Evolutionary conservation across 2,329 filamentous ascomycete species (phyloP).

Genomic region (Aureobasidium zeae): DNA sequence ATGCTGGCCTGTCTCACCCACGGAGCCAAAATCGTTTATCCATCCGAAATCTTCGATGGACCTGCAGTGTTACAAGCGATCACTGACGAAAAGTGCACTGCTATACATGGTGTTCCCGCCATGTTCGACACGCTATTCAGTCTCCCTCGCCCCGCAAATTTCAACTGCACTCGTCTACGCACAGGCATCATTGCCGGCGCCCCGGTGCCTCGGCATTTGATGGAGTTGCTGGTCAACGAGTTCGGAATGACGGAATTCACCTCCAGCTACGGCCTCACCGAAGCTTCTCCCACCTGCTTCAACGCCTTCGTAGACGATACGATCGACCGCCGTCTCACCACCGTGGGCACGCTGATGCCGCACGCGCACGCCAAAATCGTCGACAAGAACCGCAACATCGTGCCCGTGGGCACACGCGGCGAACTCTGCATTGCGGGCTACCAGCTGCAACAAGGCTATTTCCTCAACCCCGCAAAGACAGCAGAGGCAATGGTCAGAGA

Average conservation of each 20-base stretch:
- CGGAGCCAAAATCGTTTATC: slow-evolving; percentile 67
- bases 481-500: slow-evolving; percentile 61
- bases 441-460: slow-evolving; percentile 57
- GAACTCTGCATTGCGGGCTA: slow-evolving; percentile 74
- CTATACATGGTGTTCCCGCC: slow-evolving; percentile 70
- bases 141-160: slow-evolving; percentile 39
- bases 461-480: slow-evolving; percentile 65
- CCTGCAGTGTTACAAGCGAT: slow-evolving; percentile 57
- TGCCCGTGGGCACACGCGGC: slow-evolving; percentile 59
- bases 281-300: slow-evolving; percentile 72
- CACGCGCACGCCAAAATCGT: slow-evolving; percentile 69
- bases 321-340: slow-evolving; percentile 56
- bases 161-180: slow-evolving; percentile 44
- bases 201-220: slow-evolving; percentile 64
- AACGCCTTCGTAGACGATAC: slow-evolving; percentile 68
- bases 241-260: slow-evolving; percentile 68
- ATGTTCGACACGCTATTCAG: slow-evolving; percentile 65
- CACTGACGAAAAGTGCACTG: slow-evolving; percentile 46
- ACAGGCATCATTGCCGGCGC: slow-evolving; percentile 74
- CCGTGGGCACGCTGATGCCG: slow-evolving; percentile 67
- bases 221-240: slow-evolving; percentile 60
- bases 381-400: slow-evolving; percentile 53
- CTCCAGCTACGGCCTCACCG: slow-evolving; percentile 51
- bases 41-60: slow-evolving; percentile 64
- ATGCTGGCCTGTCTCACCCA: slow-evolving; percentile 64